Evolutionary conservation across 163 green algal species (phyloP), one percentile per base, ranked within the genome.

Genomic region (Coccomyxa subellipsoidea): DNA sequence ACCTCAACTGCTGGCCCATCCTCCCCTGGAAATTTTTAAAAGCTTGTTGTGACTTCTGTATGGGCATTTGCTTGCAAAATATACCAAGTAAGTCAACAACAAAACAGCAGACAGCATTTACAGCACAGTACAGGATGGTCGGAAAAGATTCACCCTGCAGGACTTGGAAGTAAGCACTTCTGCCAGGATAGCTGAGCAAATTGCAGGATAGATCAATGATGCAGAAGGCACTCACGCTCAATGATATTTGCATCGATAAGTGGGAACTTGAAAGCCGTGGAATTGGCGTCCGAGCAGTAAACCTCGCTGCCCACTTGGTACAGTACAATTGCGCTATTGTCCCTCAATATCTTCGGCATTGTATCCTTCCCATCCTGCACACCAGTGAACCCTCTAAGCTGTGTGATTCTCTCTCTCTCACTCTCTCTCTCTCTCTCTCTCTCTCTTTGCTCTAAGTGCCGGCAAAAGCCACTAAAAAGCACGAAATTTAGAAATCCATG

Each of bases 211-310:
- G 32, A 25, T 78, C 3, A 47, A 27, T 27, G 7, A 29, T 73
- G n/a, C 40, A 21, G 77, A 23, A 31, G 77, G 31, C 29, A 31
- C 75, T 71, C 38, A 85, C 81, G 25, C 38, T 81, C 36, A 36
- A 84, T 25, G 5, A 92, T 81, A 38, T 71, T 85, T 25, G 87
- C 87, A 66, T 92, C 82, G 0, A 79, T 80, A 0, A 92, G 79
- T 0, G 88, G 88, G 32, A 87, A 92, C 73, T 92, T 66, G 77
- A 82, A 92, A 0, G 88, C 88, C 1, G 88, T 92, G 23, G 73
- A 84, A 79, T 91, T 92, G 27, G 88, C 87, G 75, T 91, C 87
- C 23, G 47, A 82, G 81, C 87, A 90, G 38, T 87, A 92, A 0
- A 92, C 54, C 0, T 76, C 39, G 29, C 7, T 73, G 66, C 29